These are phyloP conservation scores for Crotalaria pallida DNA, from an alignment of 306 rosid genomes.

Conservation along the genomic window DNA sequence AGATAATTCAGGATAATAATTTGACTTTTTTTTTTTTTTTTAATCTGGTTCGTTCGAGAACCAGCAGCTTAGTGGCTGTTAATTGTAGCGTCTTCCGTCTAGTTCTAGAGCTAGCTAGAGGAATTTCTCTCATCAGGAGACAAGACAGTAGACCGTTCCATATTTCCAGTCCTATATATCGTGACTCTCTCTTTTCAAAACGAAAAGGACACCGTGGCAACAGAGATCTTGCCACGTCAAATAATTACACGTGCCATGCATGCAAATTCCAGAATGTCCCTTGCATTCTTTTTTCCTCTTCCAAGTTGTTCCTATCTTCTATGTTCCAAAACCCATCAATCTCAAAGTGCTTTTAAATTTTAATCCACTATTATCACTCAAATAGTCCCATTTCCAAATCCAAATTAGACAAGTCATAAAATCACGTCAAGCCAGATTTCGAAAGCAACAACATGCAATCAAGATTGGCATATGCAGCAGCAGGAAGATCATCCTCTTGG, in stretches of 20 bases:
- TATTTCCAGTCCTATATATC: too few species aligned
- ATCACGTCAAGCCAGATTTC: not conserved
- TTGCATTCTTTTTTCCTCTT: not conserved
- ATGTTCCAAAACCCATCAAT: not conserved
- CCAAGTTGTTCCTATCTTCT: not conserved
- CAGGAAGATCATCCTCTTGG: constrained; percentile 12
- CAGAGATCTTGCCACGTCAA: constrained; percentile 32
- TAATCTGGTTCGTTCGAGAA: constrained; percentile 8
- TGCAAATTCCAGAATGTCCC: constrained; percentile 34
- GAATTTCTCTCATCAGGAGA: too few species aligned
- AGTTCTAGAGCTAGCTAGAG: too few species aligned
- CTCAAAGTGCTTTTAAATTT: not conserved
- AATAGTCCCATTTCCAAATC: not conserved
- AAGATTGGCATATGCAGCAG: constrained; percentile 23
- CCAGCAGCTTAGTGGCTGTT: too few species aligned
- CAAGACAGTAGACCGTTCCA: too few species aligned
- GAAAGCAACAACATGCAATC: constrained; percentile 39
- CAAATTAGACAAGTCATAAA: not conserved
- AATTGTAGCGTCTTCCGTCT: too few species aligned
- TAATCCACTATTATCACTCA: not conserved
- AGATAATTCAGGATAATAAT: too few species aligned
- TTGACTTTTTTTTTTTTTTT: too few species aligned
- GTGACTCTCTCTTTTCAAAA: not conserved
- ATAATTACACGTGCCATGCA: constrained; percentile 24
- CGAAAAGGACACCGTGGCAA: constrained; percentile 21